Conservation (phyloP, 148 eudicot species). For the Rhododendron mucronatum region DNA sequence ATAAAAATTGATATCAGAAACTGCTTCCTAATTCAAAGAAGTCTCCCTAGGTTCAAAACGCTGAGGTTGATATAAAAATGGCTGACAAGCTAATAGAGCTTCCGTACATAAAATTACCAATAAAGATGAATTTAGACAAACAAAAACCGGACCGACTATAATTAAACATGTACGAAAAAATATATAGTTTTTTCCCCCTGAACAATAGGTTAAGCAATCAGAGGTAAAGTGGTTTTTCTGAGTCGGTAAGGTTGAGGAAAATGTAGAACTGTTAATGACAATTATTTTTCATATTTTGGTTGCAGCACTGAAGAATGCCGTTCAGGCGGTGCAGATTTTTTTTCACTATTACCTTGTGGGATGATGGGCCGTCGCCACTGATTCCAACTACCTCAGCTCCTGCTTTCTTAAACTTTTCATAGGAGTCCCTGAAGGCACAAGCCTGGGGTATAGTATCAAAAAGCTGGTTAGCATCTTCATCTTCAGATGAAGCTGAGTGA, state of each 20-base stretch:
- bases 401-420: constrained; percentile 98
- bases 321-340: background rate
- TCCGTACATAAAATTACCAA: too few species aligned
- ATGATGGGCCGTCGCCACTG: constrained; percentile 74
- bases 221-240: background rate
- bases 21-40: background rate
- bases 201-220: background rate
- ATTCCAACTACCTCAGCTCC: constrained; percentile 96
- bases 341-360: constrained; percentile 71
- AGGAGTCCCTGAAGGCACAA: constrained; percentile 97
- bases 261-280: background rate
- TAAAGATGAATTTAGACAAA: background rate
- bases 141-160: background rate
- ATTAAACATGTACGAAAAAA: background rate
- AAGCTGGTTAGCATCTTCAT: background rate
- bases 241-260: background rate
- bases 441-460: constrained; percentile 42
- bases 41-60: background rate
- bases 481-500: background rate
- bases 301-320: too few species aligned
- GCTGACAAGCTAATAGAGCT: background rate
- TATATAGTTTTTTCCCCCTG: background rate
- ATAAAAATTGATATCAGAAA: background rate
- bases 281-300: background rate
- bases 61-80: background rate